Conservation (phyloP, 257 asterid species). For the Mentha longifolia region DNA sequence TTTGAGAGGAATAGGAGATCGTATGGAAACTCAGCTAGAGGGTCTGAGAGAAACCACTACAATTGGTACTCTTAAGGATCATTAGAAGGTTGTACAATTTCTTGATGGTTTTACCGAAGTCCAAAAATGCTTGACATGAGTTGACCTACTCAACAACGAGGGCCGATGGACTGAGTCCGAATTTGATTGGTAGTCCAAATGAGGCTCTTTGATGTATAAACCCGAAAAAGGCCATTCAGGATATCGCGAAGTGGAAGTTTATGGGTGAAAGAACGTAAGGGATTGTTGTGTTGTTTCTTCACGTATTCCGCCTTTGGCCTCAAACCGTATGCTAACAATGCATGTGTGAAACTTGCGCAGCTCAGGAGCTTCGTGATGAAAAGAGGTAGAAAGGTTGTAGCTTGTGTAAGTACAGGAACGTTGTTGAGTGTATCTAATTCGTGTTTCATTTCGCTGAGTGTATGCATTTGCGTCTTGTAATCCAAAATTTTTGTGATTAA, state of each 20-base stretch:
- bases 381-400: constrained; percentile 5
- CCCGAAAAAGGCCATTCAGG: constrained; percentile 21
- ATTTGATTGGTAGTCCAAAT: constrained; percentile 31
- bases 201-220: constrained; percentile 26
- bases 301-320: constrained; percentile 13
- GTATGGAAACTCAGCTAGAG: constrained; percentile 49
- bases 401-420: constrained; percentile 30
- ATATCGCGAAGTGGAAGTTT: not conserved
- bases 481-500: constrained; percentile 20
- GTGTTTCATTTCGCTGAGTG: constrained; percentile 8
- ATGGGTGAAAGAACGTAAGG: not conserved
- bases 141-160: constrained; percentile 20
- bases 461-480: not conserved
- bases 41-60: constrained; percentile 49
- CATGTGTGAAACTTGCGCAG: not conserved
- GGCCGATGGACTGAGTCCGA: constrained; percentile 28
- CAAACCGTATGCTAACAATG: not conserved
- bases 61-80: constrained; percentile 49
- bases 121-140: constrained; percentile 16
- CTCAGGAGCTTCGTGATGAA: not conserved
- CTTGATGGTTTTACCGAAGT: not conserved
- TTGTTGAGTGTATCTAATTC: constrained; percentile 9
- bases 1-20: constrained; percentile 64
- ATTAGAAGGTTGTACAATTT: not conserved
- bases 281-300: constrained; percentile 1